Base-by-base conservation (phyloP, 768 basidiomycete genomes). In the Amanita exitialis region DNA sequence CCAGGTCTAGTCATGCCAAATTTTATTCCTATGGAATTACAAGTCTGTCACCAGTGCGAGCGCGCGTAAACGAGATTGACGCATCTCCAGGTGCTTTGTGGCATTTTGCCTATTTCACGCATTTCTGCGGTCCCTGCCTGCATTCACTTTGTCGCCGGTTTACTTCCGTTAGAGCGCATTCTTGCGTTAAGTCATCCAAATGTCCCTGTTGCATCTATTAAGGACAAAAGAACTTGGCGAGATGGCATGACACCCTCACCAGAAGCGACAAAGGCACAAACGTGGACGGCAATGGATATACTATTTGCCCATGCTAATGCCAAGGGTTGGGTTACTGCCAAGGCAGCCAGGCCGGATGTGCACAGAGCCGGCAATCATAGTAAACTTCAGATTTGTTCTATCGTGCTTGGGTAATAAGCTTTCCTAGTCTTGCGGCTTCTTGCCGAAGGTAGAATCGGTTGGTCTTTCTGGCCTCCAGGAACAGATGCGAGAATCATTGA, bases 1-100 rank as follows among this genome's bases (percentile, higher is more conserved):
- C 95, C 95, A 0, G 95, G 95, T 8, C 77, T 98, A 13, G 90
- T 97, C 2, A 83, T 95, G 73, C 95, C 95, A 7, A 86, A 82
- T 54, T 75, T 76, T 58, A 77, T 85, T 4, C 87, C 83, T 7
- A 81, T 90, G 80, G 89, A 92, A 64, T 77, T 83, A 61, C 90
- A 94, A 70, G 86, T 82, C 56, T 16, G 63, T 42, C 9, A 47
- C 48, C 53, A 49, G 47, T 44, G 51, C 27, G 32, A 32, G 8
- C 35, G 20, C 44, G 32, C 23, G 12, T 23, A 39, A 35, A 30
- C 54, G 54, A 39, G 49, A 16, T 47, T 13, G 47, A 16, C 45
- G 36, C 21, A 37, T 32, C 16, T 54, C n/a, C 21, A 86, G 82
- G 83, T 85, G 46, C 75, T 89, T 32, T 74, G 72, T 27, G 84